Evolutionary conservation across 1,139 yeast genomes (phyloP), one percentile per base, ranked within the genome.

Genomic region (Lodderomyces oxycetoniae): DNA sequence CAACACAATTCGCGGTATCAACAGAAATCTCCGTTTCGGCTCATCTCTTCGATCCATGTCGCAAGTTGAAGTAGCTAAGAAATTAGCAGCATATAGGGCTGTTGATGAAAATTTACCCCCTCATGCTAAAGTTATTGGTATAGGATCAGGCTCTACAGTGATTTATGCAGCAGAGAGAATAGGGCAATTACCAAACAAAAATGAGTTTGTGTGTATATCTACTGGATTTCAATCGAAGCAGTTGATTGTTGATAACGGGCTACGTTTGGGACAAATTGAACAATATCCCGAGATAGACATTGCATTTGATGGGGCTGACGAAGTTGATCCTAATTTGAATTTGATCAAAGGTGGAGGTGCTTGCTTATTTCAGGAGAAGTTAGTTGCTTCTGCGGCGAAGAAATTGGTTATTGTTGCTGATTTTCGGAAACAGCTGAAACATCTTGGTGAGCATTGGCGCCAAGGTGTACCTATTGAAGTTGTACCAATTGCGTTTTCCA

Each of bases 291-390:
- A 72, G 21, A 64, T 93, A 28, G 98, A 91, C 54, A 78, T 91
- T 48, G 96, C 96, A 3, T 91, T 93, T 55, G 99, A 93, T 58
- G 99, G 99, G 28, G 98, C 98, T 6, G 99, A 93, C 60, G 99
- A 93, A 58, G 93, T 89, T 37, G 98, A 91, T 55, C 54, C 75
- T 5, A 53, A 70, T 13, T 70, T 91, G 49, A 86, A 88, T 53
- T 78, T 91, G 50, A 93, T 93, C 58, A 93, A 93, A 62, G 99
- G 99, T 44, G 99, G 99, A 32, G 99, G 99, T 26, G 99, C 96
- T 2, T 93, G 99, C 60, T 69, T 88, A 44, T 83, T 93, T 66
- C 98, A 91, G 63, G 99, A 93, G 59, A 93, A 93, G 61, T 71
- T 93, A 37, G 96, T 93, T 11, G 96, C 96, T 8, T 71, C 77